These are phyloP conservation scores for Russula lepida DNA, from an alignment of 768 basidiomycete species.

Conservation along the genomic window DNA sequence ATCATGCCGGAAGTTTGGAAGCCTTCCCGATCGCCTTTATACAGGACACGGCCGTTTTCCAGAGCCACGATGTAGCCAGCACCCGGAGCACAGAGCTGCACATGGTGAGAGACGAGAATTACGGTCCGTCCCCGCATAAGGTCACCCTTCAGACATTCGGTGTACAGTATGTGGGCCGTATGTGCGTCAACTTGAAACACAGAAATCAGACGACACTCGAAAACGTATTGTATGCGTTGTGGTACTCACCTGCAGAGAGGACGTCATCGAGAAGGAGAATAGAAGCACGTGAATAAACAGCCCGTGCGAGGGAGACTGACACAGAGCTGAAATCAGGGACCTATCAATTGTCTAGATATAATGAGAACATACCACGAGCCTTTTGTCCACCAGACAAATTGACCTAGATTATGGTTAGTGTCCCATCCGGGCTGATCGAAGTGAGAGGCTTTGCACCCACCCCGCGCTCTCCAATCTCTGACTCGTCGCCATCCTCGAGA, in stretches of 20 bases:
- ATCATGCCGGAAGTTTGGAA: slow-evolving; percentile 67
- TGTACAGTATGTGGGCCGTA: slow-evolving; percentile 75
- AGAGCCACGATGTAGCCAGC: slow-evolving; percentile 78
- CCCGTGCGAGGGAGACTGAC: slow-evolving; percentile 66
- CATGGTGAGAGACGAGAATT: slow-evolving; percentile 89
- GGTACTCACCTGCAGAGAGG: slow-evolving; percentile 35
- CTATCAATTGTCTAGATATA: background rate
- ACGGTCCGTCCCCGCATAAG: slow-evolving; percentile 73
- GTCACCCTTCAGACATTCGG: slow-evolving; percentile 72
- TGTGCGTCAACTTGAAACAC: slow-evolving; percentile 61
- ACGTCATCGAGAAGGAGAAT: slow-evolving; percentile 82
- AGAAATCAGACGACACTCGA: background rate
- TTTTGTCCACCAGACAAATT: slow-evolving; percentile 49
- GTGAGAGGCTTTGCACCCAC: slow-evolving; percentile 30
- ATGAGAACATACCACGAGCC: slow-evolving; percentile 37
- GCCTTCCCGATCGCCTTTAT: slow-evolving; percentile 53
- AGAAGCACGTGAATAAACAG: slow-evolving; percentile 83
- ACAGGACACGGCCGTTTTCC: slow-evolving; percentile 73
- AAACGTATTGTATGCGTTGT: background rate
- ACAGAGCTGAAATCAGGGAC: slow-evolving; percentile 1
- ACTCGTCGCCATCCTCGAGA: slow-evolving; percentile 80
- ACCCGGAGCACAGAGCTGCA: slow-evolving; percentile 75
- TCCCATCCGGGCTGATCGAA: background rate
- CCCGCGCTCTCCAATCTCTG: slow-evolving; percentile 83
- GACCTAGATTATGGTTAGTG: slow-evolving; percentile 24